Conservation (phyloP, 768 basidiomycete genomes). For the Asterophora lycoperdoides region DNA sequence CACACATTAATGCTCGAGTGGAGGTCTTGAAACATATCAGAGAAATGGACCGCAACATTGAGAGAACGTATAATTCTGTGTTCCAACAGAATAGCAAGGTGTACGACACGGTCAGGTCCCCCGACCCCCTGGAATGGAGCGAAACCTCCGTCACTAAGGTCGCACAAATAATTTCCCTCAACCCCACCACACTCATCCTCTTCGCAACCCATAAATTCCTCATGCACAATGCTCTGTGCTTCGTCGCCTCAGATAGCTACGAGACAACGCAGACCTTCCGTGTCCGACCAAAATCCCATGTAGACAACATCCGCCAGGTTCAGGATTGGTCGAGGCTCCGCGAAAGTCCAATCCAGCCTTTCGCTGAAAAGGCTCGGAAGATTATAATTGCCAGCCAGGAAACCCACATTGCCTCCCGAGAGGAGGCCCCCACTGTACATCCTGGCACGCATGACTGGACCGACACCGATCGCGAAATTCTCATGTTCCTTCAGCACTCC, state of each 20-base stretch:
- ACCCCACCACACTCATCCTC: constrained; percentile 29
- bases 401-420: constrained; percentile 26
- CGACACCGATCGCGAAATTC: constrained; percentile 49
- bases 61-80: constrained; percentile 32
- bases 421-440: constrained; percentile 26
- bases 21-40: constrained; percentile 59
- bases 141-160: constrained; percentile 52
- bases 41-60: constrained; percentile 44
- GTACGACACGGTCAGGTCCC: constrained; percentile 44
- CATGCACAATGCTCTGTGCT: constrained; percentile 50
- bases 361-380: constrained; percentile 45
- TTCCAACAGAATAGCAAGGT: constrained; percentile 27
- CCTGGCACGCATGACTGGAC: constrained; percentile 40
- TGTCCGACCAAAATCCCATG: constrained; percentile 59
- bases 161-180: constrained; percentile 37
- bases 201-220: constrained; percentile 64
- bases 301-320: constrained; percentile 48
- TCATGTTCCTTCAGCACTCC: constrained; percentile 55
- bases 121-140: constrained; percentile 49
- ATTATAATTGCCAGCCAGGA: constrained; percentile 35
- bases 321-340: constrained; percentile 40
- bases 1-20: constrained; percentile 56
- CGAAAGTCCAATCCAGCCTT: constrained; percentile 40
- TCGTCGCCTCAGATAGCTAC: constrained; percentile 48
- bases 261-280: constrained; percentile 46